Base-by-base conservation (phyloP, 2,329 filamentous ascomycete genomes). In the Elsinoe australis region DNA sequence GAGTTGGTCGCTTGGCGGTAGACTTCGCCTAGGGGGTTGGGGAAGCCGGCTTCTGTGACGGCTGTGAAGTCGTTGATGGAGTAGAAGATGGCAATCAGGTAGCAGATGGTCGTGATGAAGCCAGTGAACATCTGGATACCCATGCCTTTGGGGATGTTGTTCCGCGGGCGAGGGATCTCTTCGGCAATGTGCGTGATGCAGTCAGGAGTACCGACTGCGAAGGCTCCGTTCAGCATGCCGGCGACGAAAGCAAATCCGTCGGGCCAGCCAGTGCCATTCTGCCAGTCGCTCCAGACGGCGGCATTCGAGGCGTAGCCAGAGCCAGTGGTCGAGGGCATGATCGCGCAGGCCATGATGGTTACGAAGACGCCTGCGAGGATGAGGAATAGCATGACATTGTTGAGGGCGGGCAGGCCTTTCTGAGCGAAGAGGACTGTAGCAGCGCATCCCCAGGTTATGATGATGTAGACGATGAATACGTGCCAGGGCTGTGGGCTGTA, bases 181-280 rank as follows among this genome's bases (percentile, higher is more conserved):
- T 85, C 80, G 0, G 78, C 75, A 32, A 83, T 60, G 58, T 84
- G 82, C 1, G 76, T 76, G 1, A 76, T 74, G 17, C 74, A 74
- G 55, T 85, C 81, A 0, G 79, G 75, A 0, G 78, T 76, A 2
- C 80, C 82, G 4, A 84, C 74, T 24, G 76, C 73, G 58, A 77
- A 85, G 2, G 79, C 80, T 15, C 80, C 81, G 55, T 85, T 85
- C 19, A 83, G 68, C 56, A 82, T 79, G 10, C 79, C 79, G 4
- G 75, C 65, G 12, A 82, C 60, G 52, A 83, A 83, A 1, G 79
- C 78, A 9, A 82, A 72, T 9, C 77, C 78, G 33, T 74, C 69
- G 2, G 54, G 55, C 51, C 64, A 71, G 0, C 69, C 68, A 0
- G 68, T 68, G 14, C 62, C 53, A 50, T 71, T 71, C 8, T 55